Conservation (phyloP, 2,329 filamentous ascomycete species). For the Penicillium sp. region DNA sequence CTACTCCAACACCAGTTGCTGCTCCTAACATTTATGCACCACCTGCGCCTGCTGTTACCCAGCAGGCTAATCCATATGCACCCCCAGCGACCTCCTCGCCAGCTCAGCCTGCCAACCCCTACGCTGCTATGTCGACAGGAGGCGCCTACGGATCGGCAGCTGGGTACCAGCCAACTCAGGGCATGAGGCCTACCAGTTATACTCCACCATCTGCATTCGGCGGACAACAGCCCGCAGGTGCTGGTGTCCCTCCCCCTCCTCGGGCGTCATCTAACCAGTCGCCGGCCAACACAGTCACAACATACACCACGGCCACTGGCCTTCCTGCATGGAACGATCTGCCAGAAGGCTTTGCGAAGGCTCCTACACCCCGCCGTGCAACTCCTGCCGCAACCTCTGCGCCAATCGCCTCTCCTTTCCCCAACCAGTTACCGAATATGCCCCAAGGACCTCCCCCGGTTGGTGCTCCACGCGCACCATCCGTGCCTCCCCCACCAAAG, state of each 20-base stretch:
- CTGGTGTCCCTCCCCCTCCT: slow-evolving; percentile 51
- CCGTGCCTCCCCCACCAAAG: slow-evolving; percentile 76
- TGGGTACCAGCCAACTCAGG: slow-evolving; percentile 51
- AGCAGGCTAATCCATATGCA: slow-evolving; percentile 44
- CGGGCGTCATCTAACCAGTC: slow-evolving; percentile 61
- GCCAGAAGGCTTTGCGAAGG: slow-evolving; percentile 68
- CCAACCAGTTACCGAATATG: slow-evolving; percentile 49
- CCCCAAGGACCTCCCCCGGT: slow-evolving; percentile 45
- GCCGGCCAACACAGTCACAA: slow-evolving; percentile 53
- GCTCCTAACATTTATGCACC: slow-evolving; percentile 35
- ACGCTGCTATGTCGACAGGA: slow-evolving; percentile 25
- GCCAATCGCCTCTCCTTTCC: slow-evolving; percentile 67
- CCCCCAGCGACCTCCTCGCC: slow-evolving; percentile 28
- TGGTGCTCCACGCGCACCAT: slow-evolving; percentile 55
- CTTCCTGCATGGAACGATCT: slow-evolving; percentile 90
- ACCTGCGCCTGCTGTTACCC: slow-evolving; percentile 26
- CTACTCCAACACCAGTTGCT: slow-evolving; percentile 14
- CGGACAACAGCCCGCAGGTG: slow-evolving; percentile 39
- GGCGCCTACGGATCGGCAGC: slow-evolving; percentile 31
- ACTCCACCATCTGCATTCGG: slow-evolving; percentile 38
- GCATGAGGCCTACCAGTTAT: slow-evolving; percentile 32
- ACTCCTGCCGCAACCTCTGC: slow-evolving; percentile 59
- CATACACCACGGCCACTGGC: slow-evolving; percentile 55
- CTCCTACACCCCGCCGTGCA: slow-evolving; percentile 59
- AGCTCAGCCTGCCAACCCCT: slow-evolving; percentile 22